A percentile compares a stretch with the other conserved stretches of the same genome.
Evolutionary conservation across 768 basidiomycete genomes (phyloP).

Genomic region (Hydnum rufescens): DNA sequence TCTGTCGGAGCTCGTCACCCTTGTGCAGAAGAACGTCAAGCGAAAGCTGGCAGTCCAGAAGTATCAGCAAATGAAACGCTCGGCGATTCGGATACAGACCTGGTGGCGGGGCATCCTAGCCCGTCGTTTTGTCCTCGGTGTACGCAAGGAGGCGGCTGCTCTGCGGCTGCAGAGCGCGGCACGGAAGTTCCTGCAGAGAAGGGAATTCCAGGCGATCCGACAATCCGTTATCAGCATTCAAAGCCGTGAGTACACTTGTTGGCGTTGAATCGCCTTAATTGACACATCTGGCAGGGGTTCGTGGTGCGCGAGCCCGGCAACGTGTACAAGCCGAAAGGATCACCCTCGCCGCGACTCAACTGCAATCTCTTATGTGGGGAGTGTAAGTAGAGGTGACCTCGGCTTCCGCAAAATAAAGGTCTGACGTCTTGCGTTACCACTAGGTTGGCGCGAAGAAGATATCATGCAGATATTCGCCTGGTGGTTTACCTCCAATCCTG

Average conservation of each 20-base stretch:
- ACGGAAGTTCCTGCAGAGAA: constrained; percentile 56
- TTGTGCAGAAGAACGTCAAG: constrained; percentile 95
- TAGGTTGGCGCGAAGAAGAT: constrained; percentile 35
- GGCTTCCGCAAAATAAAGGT: constrained; percentile 6
- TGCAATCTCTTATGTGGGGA: constrained; percentile 80
- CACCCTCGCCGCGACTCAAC: constrained; percentile 38
- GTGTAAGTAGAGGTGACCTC: constrained; percentile 33
- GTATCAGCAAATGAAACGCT: constrained; percentile 47
- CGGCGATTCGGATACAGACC: constrained; percentile 75
- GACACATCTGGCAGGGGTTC: constrained; percentile 30
- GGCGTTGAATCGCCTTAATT: constrained; percentile 2
- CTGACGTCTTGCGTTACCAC: not conserved
- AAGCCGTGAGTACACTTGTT: constrained; percentile 41
- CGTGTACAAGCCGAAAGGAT: constrained; percentile 36
- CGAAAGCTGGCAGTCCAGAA: constrained; percentile 65
- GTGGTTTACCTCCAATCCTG: constrained; percentile 84
- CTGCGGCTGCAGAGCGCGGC: constrained; percentile 52
- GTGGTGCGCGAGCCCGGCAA: constrained; percentile 51
- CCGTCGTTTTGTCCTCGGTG: constrained; percentile 41
- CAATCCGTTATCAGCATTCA: constrained; percentile 54
- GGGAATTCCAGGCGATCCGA: constrained; percentile 41
- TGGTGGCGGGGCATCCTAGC: constrained; percentile 89
- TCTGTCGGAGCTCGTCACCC: constrained; percentile 77
- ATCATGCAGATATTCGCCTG: constrained; percentile 40
- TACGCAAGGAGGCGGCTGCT: constrained; percentile 58